Conservation (phyloP, 768 basidiomycete genomes). For the Lenzites betulinus region DNA sequence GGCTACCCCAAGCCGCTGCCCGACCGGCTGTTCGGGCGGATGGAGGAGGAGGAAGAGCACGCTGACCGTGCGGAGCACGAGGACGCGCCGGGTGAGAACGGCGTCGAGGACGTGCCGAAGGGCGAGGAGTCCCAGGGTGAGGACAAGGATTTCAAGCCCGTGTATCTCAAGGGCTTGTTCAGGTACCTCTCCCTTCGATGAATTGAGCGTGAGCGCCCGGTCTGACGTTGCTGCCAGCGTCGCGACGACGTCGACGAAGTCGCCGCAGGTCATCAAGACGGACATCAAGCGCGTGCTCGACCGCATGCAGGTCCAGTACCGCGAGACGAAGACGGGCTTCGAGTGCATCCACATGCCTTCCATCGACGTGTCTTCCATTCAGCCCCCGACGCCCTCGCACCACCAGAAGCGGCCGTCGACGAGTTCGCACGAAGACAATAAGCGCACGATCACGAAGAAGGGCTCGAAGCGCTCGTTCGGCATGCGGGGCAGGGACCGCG, state of each 20-base stretch:
- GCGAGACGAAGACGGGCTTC: conserved; percentile 87
- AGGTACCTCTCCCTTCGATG: conserved; percentile 52
- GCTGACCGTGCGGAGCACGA: conserved; percentile 43
- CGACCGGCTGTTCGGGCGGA: conserved; percentile 53
- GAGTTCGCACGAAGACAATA: conserved; percentile 54
- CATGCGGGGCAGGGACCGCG: conserved; percentile 54
- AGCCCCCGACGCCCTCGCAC: conserved; percentile 36
- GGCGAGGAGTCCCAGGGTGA: conserved; percentile 50
- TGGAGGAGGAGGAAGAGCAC: conserved; percentile 47
- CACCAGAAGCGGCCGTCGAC: conserved; percentile 49
- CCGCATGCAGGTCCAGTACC: conserved; percentile 93
- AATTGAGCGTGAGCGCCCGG: background rate
- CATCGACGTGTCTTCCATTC: conserved; percentile 84
- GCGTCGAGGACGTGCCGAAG: conserved; percentile 33
- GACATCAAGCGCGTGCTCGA: conserved; percentile 89
- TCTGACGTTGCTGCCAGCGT: conserved; percentile 53
- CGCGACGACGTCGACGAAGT: conserved; percentile 91
- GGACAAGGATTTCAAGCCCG: conserved; percentile 87
- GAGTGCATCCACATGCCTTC: conserved; percentile 96
- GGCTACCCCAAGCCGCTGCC: conserved; percentile 31
- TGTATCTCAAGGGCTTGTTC: conserved; percentile 95
- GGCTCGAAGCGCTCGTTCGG: conserved; percentile 80
- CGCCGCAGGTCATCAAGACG: conserved; percentile 74
- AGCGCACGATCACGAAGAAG: conserved; percentile 66
- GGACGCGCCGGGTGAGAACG: conserved; percentile 36